Conservation (phyloP, 768 basidiomycete genomes). For the Hydnomerulius pinastri region DNA sequence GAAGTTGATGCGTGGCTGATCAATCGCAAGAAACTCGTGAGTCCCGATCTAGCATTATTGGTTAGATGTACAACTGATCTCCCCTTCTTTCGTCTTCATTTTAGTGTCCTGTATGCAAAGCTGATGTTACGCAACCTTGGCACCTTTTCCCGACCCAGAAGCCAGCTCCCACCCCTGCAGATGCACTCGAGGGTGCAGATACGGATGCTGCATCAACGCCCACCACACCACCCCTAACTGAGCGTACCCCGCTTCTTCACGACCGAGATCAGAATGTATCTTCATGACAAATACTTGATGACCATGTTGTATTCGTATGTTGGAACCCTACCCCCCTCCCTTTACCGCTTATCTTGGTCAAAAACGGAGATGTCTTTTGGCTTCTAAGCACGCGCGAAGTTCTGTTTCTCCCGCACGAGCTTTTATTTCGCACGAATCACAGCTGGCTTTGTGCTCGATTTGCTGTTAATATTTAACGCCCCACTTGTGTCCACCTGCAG, state of each 20-base stretch:
- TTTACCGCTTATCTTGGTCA: conserved; percentile 6
- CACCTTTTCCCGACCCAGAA: conserved; percentile 24
- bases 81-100: conserved; percentile 3
- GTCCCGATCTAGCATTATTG: conserved; percentile 29
- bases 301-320: conserved; percentile 20
- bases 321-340: conserved; percentile 21
- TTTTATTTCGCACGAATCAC: conserved; percentile 23
- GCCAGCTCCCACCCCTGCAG: conserved; percentile 3
- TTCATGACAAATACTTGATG: conserved; percentile 15
- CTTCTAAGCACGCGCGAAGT: conserved; percentile 10
- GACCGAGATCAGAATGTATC: conserved; percentile 14
- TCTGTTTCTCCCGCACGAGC: conserved; percentile 4
- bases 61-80: conserved; percentile 5
- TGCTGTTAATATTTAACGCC: no score
- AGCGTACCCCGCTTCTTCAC: conserved; percentile 36
- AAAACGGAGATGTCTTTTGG: background rate
- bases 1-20: conserved; percentile 95
- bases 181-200: background rate
- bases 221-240: conserved; percentile 24
- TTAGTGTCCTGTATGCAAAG: conserved; percentile 91
- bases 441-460: conserved; percentile 11
- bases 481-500: no score
- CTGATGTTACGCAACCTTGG: conserved; percentile 79
- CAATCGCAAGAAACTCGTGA: conserved; percentile 87
- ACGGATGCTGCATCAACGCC: conserved; percentile 8